Evolutionary conservation across 2,329 filamentous ascomycete genomes (phyloP).

Genomic region (Setomelanomma holmii): DNA sequence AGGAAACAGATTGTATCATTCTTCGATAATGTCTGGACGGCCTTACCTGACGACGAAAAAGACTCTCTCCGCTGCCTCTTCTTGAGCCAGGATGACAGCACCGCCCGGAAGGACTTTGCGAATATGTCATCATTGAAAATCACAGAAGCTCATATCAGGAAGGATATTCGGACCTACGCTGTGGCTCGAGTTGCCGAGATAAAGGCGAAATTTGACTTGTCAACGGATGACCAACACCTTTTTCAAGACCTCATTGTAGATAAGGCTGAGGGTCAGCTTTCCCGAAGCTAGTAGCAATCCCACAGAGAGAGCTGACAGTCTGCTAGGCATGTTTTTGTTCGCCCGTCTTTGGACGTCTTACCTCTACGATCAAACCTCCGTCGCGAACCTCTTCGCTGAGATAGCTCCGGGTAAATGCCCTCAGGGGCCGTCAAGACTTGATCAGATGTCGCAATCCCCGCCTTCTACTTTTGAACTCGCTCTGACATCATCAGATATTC

Average conservation of each 20-base stretch:
- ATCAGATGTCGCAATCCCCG: too few species aligned
- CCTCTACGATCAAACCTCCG: background rate
- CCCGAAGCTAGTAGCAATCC: too few species aligned
- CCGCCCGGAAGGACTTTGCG: slow-evolving; percentile 8
- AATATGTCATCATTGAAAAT: slow-evolving; percentile 3
- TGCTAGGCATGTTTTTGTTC: background rate
- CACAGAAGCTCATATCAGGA: slow-evolving; percentile 4
- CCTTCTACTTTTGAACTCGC: too few species aligned
- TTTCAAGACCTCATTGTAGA: background rate
- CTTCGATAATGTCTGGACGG: slow-evolving; percentile 22
- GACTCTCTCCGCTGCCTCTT: slow-evolving; percentile 42
- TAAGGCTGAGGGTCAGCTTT: background rate
- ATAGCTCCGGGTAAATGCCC: background rate
- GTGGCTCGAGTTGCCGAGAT: background rate
- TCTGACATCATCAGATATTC: slow-evolving; percentile 13
- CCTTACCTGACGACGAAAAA: slow-evolving; percentile 15
- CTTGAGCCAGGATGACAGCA: background rate
- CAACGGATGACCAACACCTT: background rate
- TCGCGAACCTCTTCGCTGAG: background rate
- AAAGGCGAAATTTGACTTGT: background rate
- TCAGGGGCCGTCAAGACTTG: background rate
- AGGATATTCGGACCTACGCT: slow-evolving; percentile 5
- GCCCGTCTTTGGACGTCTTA: background rate
- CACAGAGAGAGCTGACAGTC: too few species aligned
- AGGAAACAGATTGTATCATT: slow-evolving; percentile 33